These are phyloP conservation scores for Crepidotus variabilis DNA, from an alignment of 768 basidiomycete genomes.

Conservation along the genomic window DNA sequence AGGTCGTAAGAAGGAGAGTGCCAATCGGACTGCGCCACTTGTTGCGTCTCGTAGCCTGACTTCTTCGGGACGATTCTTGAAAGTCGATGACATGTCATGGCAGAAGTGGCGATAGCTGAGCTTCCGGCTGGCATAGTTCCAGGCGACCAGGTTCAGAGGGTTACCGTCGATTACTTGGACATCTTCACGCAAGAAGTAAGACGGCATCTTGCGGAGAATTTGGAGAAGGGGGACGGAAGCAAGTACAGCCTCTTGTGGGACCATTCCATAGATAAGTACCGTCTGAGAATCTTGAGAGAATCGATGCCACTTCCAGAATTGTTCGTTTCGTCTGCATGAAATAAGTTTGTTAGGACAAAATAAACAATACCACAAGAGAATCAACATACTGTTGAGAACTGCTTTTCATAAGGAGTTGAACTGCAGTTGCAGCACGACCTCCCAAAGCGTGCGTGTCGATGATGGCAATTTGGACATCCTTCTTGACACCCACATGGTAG, in stretches of 20 bases:
- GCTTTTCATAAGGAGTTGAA: conserved; percentile 56
- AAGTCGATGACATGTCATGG: conserved; percentile 61
- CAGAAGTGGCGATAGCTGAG: conserved; percentile 68
- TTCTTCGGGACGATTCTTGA: conserved; percentile 52
- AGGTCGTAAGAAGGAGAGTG: conserved; percentile 61
- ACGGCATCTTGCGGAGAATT: conserved; percentile 64
- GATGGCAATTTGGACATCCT: conserved; percentile 73
- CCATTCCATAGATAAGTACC: conserved; percentile 66
- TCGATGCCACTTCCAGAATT: conserved; percentile 76
- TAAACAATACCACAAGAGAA: background rate
- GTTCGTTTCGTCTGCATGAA: conserved; percentile 45
- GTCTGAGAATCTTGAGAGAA: conserved; percentile 74
- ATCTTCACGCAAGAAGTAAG: conserved; percentile 52
- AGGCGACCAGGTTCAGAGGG: conserved; percentile 32
- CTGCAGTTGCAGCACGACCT: conserved; percentile 57
- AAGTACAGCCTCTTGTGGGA: conserved; percentile 63
- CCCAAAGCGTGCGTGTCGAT: conserved; percentile 65
- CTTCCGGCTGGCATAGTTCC: conserved; percentile 61
- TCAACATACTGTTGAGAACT: conserved; percentile 51
- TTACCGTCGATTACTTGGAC: conserved; percentile 22
- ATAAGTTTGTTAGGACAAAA: conserved; percentile 7
- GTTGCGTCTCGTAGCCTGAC: conserved; percentile 63
- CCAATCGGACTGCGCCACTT: conserved; percentile 61
- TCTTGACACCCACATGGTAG: conserved; percentile 69
- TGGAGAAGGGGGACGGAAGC: conserved; percentile 66